Evolutionary conservation across 2,329 filamentous ascomycete genomes (phyloP).

Genomic region (Aspergillus vadensis): DNA sequence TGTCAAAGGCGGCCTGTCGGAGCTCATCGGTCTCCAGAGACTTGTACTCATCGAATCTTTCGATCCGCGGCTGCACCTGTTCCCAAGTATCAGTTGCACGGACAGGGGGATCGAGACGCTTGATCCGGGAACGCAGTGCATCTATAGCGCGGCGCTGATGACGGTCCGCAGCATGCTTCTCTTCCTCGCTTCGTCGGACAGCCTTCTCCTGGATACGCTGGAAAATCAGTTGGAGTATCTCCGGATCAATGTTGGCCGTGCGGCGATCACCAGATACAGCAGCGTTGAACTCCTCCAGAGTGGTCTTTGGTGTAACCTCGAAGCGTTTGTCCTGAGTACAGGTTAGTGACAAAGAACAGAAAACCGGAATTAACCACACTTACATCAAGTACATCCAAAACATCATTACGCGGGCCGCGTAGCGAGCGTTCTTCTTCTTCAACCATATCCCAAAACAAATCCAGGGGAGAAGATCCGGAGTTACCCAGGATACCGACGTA

Average conservation of each 20-base stretch:
- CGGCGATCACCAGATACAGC: slow-evolving; percentile 83
- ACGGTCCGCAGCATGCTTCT: slow-evolving; percentile 78
- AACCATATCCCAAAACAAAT: slow-evolving; percentile 93
- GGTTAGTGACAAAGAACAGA: slow-evolving; percentile 38
- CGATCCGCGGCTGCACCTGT: slow-evolving; percentile 75
- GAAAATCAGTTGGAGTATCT: slow-evolving; percentile 79
- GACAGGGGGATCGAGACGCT: slow-evolving; percentile 85
- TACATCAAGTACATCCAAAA: slow-evolving; percentile 86
- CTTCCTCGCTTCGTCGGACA: slow-evolving; percentile 77
- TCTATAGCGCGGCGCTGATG: slow-evolving; percentile 84
- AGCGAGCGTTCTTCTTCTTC: slow-evolving; percentile 92
- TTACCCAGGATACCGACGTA: slow-evolving; percentile 84
- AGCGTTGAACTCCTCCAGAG: slow-evolving; percentile 82
- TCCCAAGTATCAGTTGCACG: slow-evolving; percentile 81
- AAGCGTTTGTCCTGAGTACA: slow-evolving; percentile 75
- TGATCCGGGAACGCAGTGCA: slow-evolving; percentile 79
- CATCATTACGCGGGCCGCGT: slow-evolving; percentile 76
- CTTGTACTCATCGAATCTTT: slow-evolving; percentile 80
- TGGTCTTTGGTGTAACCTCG: slow-evolving; percentile 83
- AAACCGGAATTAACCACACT: slow-evolving; percentile 37
- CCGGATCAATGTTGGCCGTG: slow-evolving; percentile 81
- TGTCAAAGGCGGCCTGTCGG: slow-evolving; percentile 83
- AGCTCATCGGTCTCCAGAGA: slow-evolving; percentile 80
- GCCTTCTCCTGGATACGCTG: slow-evolving; percentile 87
- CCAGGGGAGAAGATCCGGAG: slow-evolving; percentile 78